These are phyloP conservation scores for Spergularia bocconei DNA, from an alignment of 148 eudicot genomes.

Conservation along the genomic window DNA sequence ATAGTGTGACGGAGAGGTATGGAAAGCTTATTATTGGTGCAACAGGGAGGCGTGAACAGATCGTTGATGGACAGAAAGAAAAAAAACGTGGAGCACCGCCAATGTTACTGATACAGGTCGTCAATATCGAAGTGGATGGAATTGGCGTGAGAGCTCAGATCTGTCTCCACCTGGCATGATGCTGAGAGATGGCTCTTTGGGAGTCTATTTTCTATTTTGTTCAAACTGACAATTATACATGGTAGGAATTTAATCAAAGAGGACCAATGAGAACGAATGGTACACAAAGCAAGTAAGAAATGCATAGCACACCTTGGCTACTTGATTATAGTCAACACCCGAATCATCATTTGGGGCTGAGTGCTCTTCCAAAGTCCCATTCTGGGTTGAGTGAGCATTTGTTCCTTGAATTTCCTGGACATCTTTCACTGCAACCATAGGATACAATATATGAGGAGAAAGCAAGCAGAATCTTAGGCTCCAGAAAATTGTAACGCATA, in stretches of 20 bases:
- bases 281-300: background rate
- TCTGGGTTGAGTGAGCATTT: slow-evolving; percentile 16
- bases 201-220: too few relatives aligned
- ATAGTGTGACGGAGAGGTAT: too few relatives aligned
- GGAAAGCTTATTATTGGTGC: too few relatives aligned
- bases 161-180: too few relatives aligned
- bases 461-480: background rate
- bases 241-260: background rate
- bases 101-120: background rate
- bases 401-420: slow-evolving; percentile 36
- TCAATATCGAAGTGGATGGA: background rate
- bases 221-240: background rate
- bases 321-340: slow-evolving; percentile 37
- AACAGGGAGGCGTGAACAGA: too few relatives aligned
- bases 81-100: too few relatives aligned
- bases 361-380: slow-evolving; percentile 19
- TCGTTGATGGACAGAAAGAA: too few relatives aligned
- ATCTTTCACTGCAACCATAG: slow-evolving; percentile 45
- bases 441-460: slow-evolving; percentile 9
- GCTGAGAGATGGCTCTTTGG: too few relatives aligned
- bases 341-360: slow-evolving; percentile 20
- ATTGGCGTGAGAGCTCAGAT: background rate
- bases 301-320: slow-evolving; percentile 38
- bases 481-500: background rate
- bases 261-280: background rate